Percentiles rank a stretch among this genome's conserved stretches.
phyloP scores from a whole-genome alignment of 352 stramenopile genomes.

The Globisporangium lucens region DNA sequence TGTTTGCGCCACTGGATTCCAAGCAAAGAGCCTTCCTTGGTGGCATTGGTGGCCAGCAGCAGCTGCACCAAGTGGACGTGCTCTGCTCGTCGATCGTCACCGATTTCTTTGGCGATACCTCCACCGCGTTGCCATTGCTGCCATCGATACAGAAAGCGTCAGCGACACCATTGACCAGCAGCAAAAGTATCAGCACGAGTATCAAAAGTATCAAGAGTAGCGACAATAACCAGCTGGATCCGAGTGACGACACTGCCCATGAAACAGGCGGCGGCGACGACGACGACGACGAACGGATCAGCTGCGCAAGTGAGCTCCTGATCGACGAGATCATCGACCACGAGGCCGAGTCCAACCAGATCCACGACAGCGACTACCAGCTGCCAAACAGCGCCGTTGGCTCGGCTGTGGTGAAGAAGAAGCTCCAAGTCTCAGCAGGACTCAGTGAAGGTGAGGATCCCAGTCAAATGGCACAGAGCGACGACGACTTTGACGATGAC shows the following conservation, averaged over 20 bases:
- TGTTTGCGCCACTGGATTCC: background rate
- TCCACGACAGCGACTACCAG: conserved; percentile 4
- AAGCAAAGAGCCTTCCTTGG: background rate
- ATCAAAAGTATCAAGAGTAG: background rate
- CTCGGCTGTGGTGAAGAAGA: background rate
- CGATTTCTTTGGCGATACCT: conserved; percentile 31
- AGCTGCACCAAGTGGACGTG: conserved; percentile 29
- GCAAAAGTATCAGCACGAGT: background rate
- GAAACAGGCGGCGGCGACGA: background rate
- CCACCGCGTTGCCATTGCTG: background rate
- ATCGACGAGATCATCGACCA: conserved; percentile 16
- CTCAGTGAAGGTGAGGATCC: background rate
- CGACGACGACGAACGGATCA: background rate
- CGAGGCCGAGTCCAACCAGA: conserved; percentile 13
- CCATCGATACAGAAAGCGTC: background rate
- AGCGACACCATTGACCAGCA: background rate
- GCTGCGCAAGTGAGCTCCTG: conserved; percentile 1
- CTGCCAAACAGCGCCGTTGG: background rate
- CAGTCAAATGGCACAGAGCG: background rate
- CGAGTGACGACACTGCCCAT: background rate
- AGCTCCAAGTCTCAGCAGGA: background rate
- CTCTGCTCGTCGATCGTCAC: conserved; percentile 44
- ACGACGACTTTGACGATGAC: conserved; percentile 6
- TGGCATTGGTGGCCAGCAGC: background rate
- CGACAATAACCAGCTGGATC: conserved; percentile 14